These are phyloP conservation scores for Fistulifera solaris DNA, from an alignment of 108 stramenopile genomes.

Conservation along the genomic window DNA sequence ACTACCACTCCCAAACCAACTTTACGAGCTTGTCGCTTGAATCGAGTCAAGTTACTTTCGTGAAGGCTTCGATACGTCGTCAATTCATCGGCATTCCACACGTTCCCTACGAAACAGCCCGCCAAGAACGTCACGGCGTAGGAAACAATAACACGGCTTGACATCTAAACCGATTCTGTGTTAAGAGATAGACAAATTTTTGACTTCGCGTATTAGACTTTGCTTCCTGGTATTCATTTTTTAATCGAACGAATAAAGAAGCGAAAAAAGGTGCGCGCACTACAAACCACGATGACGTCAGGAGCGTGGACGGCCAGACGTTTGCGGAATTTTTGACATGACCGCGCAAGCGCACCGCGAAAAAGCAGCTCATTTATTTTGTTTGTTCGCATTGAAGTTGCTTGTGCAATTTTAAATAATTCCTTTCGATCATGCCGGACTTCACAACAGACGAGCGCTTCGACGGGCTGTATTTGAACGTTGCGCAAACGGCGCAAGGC, in stretches of 20 bases:
- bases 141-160: constrained; percentile 1
- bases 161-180: not conserved
- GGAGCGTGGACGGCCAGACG: too few species aligned
- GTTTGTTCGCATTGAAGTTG: too few species aligned
- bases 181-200: too few species aligned
- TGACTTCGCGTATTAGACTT: too few species aligned
- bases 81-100: constrained; percentile 18
- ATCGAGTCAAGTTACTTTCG: constrained; percentile 11
- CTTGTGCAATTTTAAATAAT: too few species aligned
- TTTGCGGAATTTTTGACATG: too few species aligned
- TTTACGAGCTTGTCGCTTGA: constrained; percentile 6
- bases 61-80: constrained; percentile 14
- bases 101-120: constrained; percentile 9
- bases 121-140: constrained; percentile 14
- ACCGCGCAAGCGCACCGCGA: too few species aligned
- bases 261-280: too few species aligned
- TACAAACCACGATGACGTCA: too few species aligned
- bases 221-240: too few species aligned
- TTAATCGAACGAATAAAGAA: too few species aligned
- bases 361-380: too few species aligned
- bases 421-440: constrained; percentile 6
- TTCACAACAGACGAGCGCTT: constrained; percentile 90
- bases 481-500: constrained; percentile 88
- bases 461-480: constrained; percentile 92
- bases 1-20: constrained; percentile 14